Evolutionary conservation across 169 alveolate genomes (phyloP).

Genomic region (Plasmodium ovale): DNA sequence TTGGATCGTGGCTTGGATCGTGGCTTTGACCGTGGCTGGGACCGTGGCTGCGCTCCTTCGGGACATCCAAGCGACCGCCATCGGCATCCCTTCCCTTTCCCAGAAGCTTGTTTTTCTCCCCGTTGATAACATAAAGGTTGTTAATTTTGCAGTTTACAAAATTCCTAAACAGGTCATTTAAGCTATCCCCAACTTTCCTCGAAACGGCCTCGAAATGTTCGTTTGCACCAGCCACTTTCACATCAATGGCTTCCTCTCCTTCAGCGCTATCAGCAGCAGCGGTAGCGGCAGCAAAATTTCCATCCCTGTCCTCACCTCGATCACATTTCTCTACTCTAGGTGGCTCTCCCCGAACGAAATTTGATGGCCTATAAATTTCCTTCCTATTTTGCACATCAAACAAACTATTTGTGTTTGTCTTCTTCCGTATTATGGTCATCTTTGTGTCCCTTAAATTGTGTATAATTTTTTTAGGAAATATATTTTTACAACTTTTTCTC

Average conservation of each 20-base stretch:
- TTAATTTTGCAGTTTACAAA: slow-evolving; percentile 55
- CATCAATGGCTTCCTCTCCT: not conserved
- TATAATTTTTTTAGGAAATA: not conserved
- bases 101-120: slow-evolving; percentile 3
- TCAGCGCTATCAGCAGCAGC: not conserved
- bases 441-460: slow-evolving; percentile 4
- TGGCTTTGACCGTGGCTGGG: no score
- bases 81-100: not conserved
- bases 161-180: slow-evolving; percentile 48
- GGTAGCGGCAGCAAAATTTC: no score
- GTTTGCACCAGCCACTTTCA: not conserved
- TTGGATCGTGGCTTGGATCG: no score
- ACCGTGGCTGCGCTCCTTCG: not conserved
- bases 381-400: not conserved
- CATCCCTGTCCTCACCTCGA: not conserved
- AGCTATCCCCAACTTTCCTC: slow-evolving; percentile 24
- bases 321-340: not conserved
- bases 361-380: not conserved
- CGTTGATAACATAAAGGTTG: slow-evolving; percentile 45
- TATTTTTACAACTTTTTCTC: not conserved
- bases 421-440: not conserved
- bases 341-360: not conserved
- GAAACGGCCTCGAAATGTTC: slow-evolving; percentile 26
- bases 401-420: not conserved
- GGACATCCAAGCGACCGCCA: not conserved